Evolutionary conservation across 768 basidiomycete genomes (phyloP).

Genomic region (Boletus rufocinnamomeus): DNA sequence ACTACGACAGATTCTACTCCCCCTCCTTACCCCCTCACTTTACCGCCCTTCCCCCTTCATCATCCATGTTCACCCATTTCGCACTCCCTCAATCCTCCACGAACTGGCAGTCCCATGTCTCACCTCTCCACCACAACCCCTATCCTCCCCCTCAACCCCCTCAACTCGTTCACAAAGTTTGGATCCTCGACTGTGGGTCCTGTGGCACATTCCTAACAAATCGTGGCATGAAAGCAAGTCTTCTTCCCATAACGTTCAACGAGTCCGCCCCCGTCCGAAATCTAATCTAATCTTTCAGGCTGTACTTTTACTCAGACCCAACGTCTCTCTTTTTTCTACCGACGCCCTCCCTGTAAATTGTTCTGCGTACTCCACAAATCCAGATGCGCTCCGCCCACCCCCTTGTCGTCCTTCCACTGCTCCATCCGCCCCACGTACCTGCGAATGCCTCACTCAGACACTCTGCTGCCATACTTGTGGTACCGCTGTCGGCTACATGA

Average conservation of each 20-base stretch:
- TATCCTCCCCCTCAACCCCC: slow-evolving; percentile 43
- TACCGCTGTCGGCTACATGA: slow-evolving; percentile 73
- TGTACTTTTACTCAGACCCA: slow-evolving; percentile 78
- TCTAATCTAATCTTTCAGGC: slow-evolving; percentile 48
- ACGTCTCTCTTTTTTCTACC: slow-evolving; percentile 80
- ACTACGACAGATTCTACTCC: slow-evolving; percentile 22
- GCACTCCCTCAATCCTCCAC: slow-evolving; percentile 15
- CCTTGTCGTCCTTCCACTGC: slow-evolving; percentile 39
- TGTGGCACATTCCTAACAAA: slow-evolving; percentile 79
- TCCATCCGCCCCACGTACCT: slow-evolving; percentile 53
- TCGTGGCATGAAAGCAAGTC: slow-evolving; percentile 77
- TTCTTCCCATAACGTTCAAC: neutral
- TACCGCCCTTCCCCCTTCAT: slow-evolving; percentile 17
- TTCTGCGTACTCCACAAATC: slow-evolving; percentile 59
- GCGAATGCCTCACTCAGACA: slow-evolving; percentile 83
- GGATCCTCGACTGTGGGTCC: slow-evolving; percentile 75
- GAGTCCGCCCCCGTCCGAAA: neutral
- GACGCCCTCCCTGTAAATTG: slow-evolving; percentile 80
- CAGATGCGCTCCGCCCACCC: slow-evolving; percentile 43
- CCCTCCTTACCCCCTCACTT: slow-evolving; percentile 15
- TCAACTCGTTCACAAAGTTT: slow-evolving; percentile 67
- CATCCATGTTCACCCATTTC: slow-evolving; percentile 33
- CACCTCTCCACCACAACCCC: slow-evolving; percentile 42
- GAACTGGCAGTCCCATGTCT: slow-evolving; percentile 38
- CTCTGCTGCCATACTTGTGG: slow-evolving; percentile 83